These are phyloP conservation scores for Ceratobasidium sp. DNA, from an alignment of 1,284 basidiomycete genomes.

Conservation along the genomic window DNA sequence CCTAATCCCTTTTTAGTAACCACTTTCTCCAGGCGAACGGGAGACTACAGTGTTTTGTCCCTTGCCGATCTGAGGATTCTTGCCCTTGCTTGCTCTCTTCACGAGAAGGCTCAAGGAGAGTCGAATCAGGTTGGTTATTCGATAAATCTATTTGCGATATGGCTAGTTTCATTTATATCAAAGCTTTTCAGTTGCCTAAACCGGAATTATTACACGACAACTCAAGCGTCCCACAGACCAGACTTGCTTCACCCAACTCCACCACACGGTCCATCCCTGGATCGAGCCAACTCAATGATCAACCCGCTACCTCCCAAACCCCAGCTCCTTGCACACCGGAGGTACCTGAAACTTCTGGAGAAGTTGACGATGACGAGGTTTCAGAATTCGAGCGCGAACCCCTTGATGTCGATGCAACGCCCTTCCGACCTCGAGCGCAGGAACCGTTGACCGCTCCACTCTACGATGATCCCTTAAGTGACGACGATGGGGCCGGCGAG, in stretches of 20 bases:
- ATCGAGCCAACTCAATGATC: neutral
- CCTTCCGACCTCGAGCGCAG: slow-evolving; percentile 30
- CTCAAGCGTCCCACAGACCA: neutral
- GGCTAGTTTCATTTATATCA: neutral
- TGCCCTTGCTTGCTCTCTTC: slow-evolving; percentile 87
- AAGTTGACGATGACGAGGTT: slow-evolving; percentile 51
- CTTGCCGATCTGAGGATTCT: slow-evolving; percentile 92
- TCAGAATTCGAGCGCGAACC: slow-evolving; percentile 44
- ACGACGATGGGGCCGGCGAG: slow-evolving; percentile 89
- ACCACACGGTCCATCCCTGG: neutral
- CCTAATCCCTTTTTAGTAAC: slow-evolving; percentile 69
- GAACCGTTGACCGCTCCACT: slow-evolving; percentile 54
- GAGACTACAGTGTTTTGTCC: slow-evolving; percentile 95
- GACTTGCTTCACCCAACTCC: neutral
- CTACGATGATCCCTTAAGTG: slow-evolving; percentile 77
- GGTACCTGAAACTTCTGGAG: neutral
- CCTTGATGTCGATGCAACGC: slow-evolving; percentile 43
- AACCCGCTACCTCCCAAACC: neutral
- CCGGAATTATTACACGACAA: neutral
- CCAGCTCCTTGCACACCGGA: neutral
- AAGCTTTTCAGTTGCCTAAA: neutral
- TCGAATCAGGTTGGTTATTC: slow-evolving; percentile 15
- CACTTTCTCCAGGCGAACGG: slow-evolving; percentile 94
- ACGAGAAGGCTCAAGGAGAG: slow-evolving; percentile 60
- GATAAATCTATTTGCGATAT: neutral